Conservation (phyloP, 148 eudicot species). For the Persicaria tinctoria region DNA sequence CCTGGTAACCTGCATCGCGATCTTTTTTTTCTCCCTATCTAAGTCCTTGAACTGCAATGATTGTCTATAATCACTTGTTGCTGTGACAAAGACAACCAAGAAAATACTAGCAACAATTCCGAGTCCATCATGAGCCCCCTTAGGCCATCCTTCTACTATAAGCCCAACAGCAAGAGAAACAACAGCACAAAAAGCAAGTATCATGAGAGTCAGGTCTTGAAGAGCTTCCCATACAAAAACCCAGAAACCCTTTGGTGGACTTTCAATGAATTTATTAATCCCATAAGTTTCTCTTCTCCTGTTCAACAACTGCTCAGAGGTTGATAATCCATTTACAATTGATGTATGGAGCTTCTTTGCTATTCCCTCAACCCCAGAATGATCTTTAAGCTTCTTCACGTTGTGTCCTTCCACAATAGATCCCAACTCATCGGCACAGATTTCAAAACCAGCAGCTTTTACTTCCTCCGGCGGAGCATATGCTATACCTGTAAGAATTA, state of each 20-base stretch:
- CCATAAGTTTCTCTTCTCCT: constrained; percentile 60
- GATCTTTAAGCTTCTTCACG: constrained; percentile 49
- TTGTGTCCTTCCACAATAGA: constrained; percentile 73
- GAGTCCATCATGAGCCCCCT: constrained; percentile 85
- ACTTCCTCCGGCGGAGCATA: constrained; percentile 65
- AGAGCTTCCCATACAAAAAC: constrained; percentile 86
- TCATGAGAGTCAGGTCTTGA: constrained; percentile 82
- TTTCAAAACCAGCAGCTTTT: constrained; percentile 64
- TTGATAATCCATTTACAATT: constrained; percentile 37
- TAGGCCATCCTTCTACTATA: constrained; percentile 77
- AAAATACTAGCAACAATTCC: constrained; percentile 80
- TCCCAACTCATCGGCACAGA: constrained; percentile 78
- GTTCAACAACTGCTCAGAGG: constrained; percentile 38
- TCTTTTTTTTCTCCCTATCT: constrained; percentile 81
- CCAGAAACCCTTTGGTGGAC: constrained; percentile 58
- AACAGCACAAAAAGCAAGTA: constrained; percentile 69
- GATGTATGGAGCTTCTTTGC: constrained; percentile 55
- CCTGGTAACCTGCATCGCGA: constrained; percentile 65
- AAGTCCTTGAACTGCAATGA: constrained; percentile 80
- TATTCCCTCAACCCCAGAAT: constrained; percentile 71
- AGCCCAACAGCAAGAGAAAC: constrained; percentile 74
- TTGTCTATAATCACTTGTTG: constrained; percentile 77
- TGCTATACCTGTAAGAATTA: constrained; percentile 44
- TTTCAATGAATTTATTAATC: constrained; percentile 60
- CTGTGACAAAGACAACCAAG: constrained; percentile 78